phyloP scores from a whole-genome alignment of 2,329 filamentous ascomycete species.

The Decorospora gaudefroyi region DNA sequence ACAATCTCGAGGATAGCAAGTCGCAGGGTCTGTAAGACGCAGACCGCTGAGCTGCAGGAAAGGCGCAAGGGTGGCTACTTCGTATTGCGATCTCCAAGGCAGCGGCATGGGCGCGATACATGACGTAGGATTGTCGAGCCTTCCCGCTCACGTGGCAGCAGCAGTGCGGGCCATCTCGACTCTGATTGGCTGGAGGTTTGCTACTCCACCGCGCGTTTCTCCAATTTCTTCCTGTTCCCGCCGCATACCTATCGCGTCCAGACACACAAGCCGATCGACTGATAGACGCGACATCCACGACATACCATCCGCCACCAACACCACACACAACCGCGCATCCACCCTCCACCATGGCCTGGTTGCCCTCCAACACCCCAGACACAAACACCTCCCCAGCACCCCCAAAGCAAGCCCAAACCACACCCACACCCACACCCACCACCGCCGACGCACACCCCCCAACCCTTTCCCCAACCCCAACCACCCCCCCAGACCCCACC shows the following conservation, averaged over 20 bases:
- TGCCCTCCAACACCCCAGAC: slow-evolving; percentile 30
- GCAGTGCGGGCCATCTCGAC: slow-evolving; percentile 28
- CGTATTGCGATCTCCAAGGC: slow-evolving; percentile 41
- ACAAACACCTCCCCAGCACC: slow-evolving; percentile 17
- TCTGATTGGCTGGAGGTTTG: slow-evolving; percentile 30
- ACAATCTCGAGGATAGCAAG: slow-evolving; percentile 24
- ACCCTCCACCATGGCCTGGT: slow-evolving; percentile 25
- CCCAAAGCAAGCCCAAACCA: slow-evolving; percentile 22
- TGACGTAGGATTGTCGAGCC: slow-evolving; percentile 43
- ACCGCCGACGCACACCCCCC: slow-evolving; percentile 58
- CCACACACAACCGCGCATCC: slow-evolving; percentile 1
- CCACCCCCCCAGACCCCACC: slow-evolving; percentile 26
- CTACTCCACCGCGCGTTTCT: slow-evolving; percentile 18
- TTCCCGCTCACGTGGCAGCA: slow-evolving; percentile 34
- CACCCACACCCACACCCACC: slow-evolving; percentile 18
- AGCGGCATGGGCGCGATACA: slow-evolving; percentile 38
- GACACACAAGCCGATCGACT: too few species aligned
- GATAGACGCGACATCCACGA: not conserved
- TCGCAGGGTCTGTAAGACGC: slow-evolving; percentile 23
- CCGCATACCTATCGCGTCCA: slow-evolving; percentile 7
- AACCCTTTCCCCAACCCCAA: slow-evolving; percentile 27
- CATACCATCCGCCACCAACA: not conserved
- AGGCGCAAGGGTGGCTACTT: slow-evolving; percentile 27
- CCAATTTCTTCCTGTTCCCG: slow-evolving; percentile 14
- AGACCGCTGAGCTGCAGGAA: slow-evolving; percentile 20